Conservation (phyloP, 805 yeast species). For the Wickerhamomyces ciferrii region DNA sequence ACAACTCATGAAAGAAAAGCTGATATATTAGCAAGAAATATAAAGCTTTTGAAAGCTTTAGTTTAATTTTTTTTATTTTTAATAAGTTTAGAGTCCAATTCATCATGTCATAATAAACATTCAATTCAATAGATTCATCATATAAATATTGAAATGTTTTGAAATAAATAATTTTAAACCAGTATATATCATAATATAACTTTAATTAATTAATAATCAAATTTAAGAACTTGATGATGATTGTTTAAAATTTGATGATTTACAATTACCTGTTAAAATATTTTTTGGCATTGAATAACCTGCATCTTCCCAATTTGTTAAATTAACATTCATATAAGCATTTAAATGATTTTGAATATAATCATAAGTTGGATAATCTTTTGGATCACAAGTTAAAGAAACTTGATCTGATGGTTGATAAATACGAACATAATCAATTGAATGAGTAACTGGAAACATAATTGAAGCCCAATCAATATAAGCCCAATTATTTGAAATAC, state of each 20-base stretch:
- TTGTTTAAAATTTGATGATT: constrained; percentile 1
- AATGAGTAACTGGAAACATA: constrained; percentile 71
- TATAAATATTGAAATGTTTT: too few relatives aligned
- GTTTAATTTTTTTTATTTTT: too few relatives aligned
- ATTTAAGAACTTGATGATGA: background rate
- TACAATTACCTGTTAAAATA: constrained; percentile 46
- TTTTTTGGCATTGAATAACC: constrained; percentile 72
- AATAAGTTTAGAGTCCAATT: too few relatives aligned
- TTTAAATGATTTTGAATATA: constrained; percentile 67
- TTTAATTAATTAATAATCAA: too few relatives aligned
- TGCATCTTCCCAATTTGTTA: constrained; percentile 69
- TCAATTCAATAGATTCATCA: too few relatives aligned
- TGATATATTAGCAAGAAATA: too few relatives aligned
- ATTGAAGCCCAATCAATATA: constrained; percentile 86
- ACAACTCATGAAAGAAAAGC: too few relatives aligned
- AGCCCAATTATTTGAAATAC: constrained; percentile 90
- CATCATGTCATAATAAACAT: too few relatives aligned
- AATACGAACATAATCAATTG: constrained; percentile 80
- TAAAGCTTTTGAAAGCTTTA: too few relatives aligned
- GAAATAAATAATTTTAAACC: too few relatives aligned
- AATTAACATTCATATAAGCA: constrained; percentile 66
- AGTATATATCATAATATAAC: too few relatives aligned
- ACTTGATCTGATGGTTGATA: constrained; percentile 73
- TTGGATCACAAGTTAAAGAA: constrained; percentile 80
- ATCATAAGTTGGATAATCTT: constrained; percentile 76